These are phyloP conservation scores for Phaffia australis DNA, from an alignment of 768 basidiomycete species.

Conservation along the genomic window DNA sequence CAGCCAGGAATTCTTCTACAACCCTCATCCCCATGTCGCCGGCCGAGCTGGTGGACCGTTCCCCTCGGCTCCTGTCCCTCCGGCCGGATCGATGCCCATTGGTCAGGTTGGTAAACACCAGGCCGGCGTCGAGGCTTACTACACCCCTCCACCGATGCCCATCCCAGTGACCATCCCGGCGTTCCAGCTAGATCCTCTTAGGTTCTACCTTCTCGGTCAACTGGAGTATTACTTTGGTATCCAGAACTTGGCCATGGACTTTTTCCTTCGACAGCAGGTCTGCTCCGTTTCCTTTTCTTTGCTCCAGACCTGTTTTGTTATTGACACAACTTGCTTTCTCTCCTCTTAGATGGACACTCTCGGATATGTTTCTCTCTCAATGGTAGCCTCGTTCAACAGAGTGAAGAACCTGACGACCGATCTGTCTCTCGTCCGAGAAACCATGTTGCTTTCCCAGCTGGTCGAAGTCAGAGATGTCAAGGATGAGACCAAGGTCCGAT, in stretches of 20 bases:
- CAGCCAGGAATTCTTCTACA: background rate
- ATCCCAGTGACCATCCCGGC: conserved; percentile 31
- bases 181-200: conserved; percentile 48
- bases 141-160: conserved; percentile 34
- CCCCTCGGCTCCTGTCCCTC: background rate
- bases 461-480: conserved; percentile 51
- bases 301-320: background rate
- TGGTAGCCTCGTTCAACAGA: conserved; percentile 81
- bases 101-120: background rate
- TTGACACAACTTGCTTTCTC: background rate
- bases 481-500: conserved; percentile 47
- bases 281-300: conserved; percentile 32
- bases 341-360: conserved; percentile 68
- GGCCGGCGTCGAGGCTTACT: background rate
- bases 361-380: conserved; percentile 72
- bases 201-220: conserved; percentile 57
- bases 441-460: conserved; percentile 53
- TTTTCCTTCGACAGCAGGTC: conserved; percentile 67
- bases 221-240: conserved; percentile 85
- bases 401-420: conserved; percentile 55
- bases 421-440: conserved; percentile 53
- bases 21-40: background rate
- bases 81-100: background rate
- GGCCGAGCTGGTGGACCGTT: background rate
- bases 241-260: conserved; percentile 80